Conservation (phyloP, 2,329 filamentous ascomycete species). For the Aspergillus brasiliensis region DNA sequence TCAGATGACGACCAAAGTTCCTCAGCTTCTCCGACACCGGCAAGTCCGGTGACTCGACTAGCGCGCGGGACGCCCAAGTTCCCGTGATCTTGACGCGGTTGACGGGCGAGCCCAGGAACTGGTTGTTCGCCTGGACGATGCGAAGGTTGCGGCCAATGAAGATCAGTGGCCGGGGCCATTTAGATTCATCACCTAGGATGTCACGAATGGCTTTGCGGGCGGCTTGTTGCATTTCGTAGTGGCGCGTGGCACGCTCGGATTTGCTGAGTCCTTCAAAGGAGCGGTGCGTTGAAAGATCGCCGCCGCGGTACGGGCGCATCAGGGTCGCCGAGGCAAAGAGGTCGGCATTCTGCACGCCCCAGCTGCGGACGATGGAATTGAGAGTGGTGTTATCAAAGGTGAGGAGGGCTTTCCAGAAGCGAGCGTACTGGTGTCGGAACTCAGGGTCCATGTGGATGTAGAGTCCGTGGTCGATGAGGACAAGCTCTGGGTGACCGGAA, state of each 20-base stretch:
- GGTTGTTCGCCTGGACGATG: conserved; percentile 92
- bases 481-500: conserved; percentile 80
- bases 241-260: conserved; percentile 58
- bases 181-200: conserved; percentile 80
- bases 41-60: conserved; percentile 73
- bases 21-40: conserved; percentile 62
- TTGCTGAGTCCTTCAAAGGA: conserved; percentile 55
- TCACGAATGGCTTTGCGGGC: conserved; percentile 73
- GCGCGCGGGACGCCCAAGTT: conserved; percentile 79
- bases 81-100: conserved; percentile 94
- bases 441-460: conserved; percentile 86
- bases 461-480: conserved; percentile 94
- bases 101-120: conserved; percentile 84
- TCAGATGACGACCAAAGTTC: conserved; percentile 73
- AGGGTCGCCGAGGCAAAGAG: conserved; percentile 90
- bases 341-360: conserved; percentile 88
- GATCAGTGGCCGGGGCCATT: conserved; percentile 86
- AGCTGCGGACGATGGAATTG: conserved; percentile 68
- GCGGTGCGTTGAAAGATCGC: conserved; percentile 67
- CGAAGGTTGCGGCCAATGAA: conserved; percentile 91
- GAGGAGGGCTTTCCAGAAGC: conserved; percentile 92
- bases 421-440: conserved; percentile 82
- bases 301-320: conserved; percentile 87
- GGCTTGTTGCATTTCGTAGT: conserved; percentile 80
- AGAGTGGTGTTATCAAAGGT: conserved; percentile 89